These are phyloP conservation scores for Nakaseomyces uthaithaninus DNA, from an alignment of 1,139 yeast species.

Conservation along the genomic window DNA sequence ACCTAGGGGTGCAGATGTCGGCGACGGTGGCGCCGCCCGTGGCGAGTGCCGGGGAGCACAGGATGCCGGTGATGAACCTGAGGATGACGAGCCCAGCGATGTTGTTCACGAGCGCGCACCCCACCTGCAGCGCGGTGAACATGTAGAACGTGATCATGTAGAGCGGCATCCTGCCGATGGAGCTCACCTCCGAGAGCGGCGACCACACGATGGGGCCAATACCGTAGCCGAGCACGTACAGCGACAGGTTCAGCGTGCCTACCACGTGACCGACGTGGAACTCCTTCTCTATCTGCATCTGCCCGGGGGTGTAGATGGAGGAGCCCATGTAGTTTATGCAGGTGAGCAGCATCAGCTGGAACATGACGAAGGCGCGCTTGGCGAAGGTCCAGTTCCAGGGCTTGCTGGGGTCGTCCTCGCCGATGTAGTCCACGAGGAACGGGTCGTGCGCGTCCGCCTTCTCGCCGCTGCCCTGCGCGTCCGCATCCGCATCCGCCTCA, in stretches of 20 bases:
- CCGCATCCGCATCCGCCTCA: no score
- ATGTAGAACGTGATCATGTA: constrained; percentile 46
- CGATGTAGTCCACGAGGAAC: constrained; percentile 19
- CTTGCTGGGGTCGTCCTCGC: constrained; percentile 44
- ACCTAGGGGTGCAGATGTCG: constrained; percentile 42
- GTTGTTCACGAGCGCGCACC: constrained; percentile 48
- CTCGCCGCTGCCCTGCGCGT: not conserved
- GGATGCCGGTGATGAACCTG: constrained; percentile 46
- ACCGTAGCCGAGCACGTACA: constrained; percentile 46
- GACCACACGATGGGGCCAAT: constrained; percentile 48
- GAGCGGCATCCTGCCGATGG: constrained; percentile 47
- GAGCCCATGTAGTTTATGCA: constrained; percentile 52
- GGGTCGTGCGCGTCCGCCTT: constrained; percentile 9
- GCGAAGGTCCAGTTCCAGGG: constrained; percentile 48
- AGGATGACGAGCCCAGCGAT: constrained; percentile 45
- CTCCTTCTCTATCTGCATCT: constrained; percentile 15
- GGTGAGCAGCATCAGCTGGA: constrained; percentile 42
- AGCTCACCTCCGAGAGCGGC: constrained; percentile 46
- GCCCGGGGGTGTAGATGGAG: constrained; percentile 54
- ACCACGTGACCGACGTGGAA: constrained; percentile 21
- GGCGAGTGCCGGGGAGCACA: constrained; percentile 52
- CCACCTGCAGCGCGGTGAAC: constrained; percentile 52
- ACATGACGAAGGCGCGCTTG: constrained; percentile 36
- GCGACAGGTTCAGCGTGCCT: constrained; percentile 17
- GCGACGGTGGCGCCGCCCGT: constrained; percentile 53